Base-by-base conservation (phyloP, 2,329 filamentous ascomycete genomes). In the Fusarium bactridioides region DNA sequence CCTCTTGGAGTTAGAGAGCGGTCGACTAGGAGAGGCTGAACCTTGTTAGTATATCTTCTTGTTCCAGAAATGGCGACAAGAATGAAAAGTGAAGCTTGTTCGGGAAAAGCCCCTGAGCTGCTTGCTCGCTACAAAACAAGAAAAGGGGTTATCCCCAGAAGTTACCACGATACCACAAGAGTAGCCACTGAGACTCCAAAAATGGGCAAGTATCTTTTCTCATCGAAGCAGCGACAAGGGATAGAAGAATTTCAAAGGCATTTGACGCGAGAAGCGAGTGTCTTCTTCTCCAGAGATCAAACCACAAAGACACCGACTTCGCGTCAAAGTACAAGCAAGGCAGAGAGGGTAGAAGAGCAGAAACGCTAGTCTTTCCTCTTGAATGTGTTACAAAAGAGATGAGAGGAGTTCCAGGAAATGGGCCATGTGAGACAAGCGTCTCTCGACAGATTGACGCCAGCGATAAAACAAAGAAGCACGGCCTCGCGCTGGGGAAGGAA, bases 1-100 rank as follows among this genome's bases (percentile, higher is more conserved):
- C 70, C 70, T 71, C 13, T 73, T 68, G 19, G 63, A 68, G 8
- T 18, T 54, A 2, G 44, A 58, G 21, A 73, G 58, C 7, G 43
- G 51, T 25, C 59, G 62, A 27, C 18, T 35, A 29, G 31, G 45
- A 6, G 35, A 29, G 13, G 16, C 70, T 73, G 2, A 4, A 12
- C 4, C 8, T 18, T 7, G 33, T 73, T 64, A 74, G 62, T 25
- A 15, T 16, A 7, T 29, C 10, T 25, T 6, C 16, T 27, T 13
- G 15, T n/a, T 25, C 15, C 18, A 7, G 15, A 11, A 16, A 21
- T 21, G 19, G 7, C 10, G 33, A 38, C 11, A 11, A 62, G 27
- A 18, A 19, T 21, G 21, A 40, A 25, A 12, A 43, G 16, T 8
- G 44, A 27, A 23, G 18, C 6, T 37, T 29, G 19, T 25, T 15